Evolutionary conservation across 108 stramenopile genomes (phyloP).

Genomic region (Fistulifera pelliculosa): DNA sequence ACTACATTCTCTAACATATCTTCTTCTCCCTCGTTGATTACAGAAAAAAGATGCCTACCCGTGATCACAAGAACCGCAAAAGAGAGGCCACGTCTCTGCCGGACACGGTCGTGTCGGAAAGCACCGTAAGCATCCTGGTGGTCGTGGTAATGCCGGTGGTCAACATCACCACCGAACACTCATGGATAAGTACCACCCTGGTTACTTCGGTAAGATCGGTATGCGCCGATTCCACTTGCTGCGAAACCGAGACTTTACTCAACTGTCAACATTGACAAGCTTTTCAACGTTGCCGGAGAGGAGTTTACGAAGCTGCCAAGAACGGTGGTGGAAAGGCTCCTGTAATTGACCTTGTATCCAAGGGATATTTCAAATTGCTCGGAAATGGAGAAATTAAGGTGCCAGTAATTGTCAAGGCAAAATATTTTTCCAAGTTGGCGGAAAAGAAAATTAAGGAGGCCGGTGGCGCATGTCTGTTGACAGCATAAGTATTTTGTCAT

Average conservation of each 20-base stretch:
- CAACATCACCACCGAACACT: slow-evolving; percentile 99
- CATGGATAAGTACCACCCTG: slow-evolving; percentile 99
- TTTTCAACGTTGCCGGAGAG: slow-evolving; percentile 92
- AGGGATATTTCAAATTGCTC: slow-evolving; percentile 98
- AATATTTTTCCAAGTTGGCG: slow-evolving; percentile 96
- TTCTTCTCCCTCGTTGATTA: no score
- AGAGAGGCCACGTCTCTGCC: slow-evolving; percentile 97
- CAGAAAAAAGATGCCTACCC: slow-evolving; percentile 86
- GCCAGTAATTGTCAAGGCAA: slow-evolving; percentile 99
- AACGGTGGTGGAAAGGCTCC: slow-evolving; percentile 92
- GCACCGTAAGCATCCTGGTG: slow-evolving; percentile 99
- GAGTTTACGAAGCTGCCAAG: slow-evolving; percentile 96
- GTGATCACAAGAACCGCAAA: slow-evolving; percentile 93
- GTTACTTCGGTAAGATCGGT: slow-evolving; percentile 99
- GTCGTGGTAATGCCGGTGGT: slow-evolving; percentile 99
- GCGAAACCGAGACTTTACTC: slow-evolving; percentile 89
- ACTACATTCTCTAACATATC: no score
- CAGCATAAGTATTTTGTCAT: slow-evolving; percentile 28
- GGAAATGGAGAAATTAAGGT: slow-evolving; percentile 96
- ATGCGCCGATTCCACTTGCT: slow-evolving; percentile 97
- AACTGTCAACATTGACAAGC: slow-evolving; percentile 95
- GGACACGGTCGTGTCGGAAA: slow-evolving; percentile 99
- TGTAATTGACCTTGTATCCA: slow-evolving; percentile 91
- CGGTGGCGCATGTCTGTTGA: slow-evolving; percentile 96
- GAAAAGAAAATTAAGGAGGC: slow-evolving; percentile 98